Conservation (phyloP, 2,329 filamentous ascomycete species). For the Tympanopsis confertula region DNA sequence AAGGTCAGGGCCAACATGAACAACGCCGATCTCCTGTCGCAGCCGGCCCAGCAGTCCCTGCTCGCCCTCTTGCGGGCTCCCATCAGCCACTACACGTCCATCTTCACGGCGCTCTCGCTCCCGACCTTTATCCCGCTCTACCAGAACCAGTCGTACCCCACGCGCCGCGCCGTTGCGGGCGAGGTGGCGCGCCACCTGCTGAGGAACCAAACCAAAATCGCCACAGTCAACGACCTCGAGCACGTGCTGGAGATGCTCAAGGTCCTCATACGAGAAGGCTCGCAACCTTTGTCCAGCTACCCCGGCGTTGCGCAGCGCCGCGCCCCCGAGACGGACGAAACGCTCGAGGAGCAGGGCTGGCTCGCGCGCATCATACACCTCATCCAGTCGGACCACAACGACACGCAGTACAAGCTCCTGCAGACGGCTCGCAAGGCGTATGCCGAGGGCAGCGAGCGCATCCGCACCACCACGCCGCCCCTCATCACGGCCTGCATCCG, state of each 20-base stretch:
- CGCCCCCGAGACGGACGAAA: slow-evolving; percentile 83
- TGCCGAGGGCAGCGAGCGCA: slow-evolving; percentile 82
- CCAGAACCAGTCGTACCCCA: slow-evolving; percentile 85
- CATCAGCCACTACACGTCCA: slow-evolving; percentile 76
- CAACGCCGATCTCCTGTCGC: slow-evolving; percentile 87
- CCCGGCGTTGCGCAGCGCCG: slow-evolving; percentile 69
- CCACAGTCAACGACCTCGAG: slow-evolving; percentile 68
- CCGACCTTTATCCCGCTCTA: slow-evolving; percentile 85
- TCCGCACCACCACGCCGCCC: slow-evolving; percentile 88
- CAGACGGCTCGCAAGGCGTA: slow-evolving; percentile 82
- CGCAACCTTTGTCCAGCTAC: slow-evolving; percentile 73
- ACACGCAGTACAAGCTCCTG: slow-evolving; percentile 86
- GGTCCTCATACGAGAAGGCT: slow-evolving; percentile 87
- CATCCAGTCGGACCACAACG: slow-evolving; percentile 72
- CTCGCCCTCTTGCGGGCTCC: slow-evolving; percentile 83
- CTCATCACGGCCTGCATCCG: slow-evolving; percentile 84
- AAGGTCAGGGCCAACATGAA: slow-evolving; percentile 85
- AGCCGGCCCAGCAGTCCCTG: slow-evolving; percentile 76
- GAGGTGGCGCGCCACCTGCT: slow-evolving; percentile 78
- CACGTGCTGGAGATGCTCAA: slow-evolving; percentile 80
- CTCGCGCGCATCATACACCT: slow-evolving; percentile 85
- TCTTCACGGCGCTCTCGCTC: slow-evolving; percentile 90
- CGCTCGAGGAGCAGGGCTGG: slow-evolving; percentile 95
- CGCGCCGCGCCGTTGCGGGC: slow-evolving; percentile 77
- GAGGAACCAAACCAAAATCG: slow-evolving; percentile 68